Conservation (phyloP, 495 filamentous ascomycete species). For the Hypoxylon lienhwacheense region DNA sequence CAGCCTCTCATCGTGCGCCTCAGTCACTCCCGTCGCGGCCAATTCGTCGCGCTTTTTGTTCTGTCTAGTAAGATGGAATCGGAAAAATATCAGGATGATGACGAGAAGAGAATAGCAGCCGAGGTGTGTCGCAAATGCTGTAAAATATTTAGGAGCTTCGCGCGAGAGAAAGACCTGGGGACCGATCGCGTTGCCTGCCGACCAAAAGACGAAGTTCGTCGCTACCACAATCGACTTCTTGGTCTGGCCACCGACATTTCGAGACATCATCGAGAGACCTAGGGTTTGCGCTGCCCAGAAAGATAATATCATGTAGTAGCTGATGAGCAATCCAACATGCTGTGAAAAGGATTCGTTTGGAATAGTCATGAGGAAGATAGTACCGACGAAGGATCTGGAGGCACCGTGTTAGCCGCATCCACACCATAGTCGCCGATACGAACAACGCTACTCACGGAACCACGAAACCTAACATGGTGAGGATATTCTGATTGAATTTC, state of each 20-base stretch:
- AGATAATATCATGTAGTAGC: constrained; percentile 59
- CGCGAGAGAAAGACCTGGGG: constrained; percentile 57
- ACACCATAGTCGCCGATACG: constrained; percentile 27
- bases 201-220: constrained; percentile 55
- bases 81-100: constrained; percentile 48
- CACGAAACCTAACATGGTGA: constrained; percentile 65
- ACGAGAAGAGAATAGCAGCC: constrained; percentile 56
- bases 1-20: constrained; percentile 46
- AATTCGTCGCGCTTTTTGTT: constrained; percentile 53
- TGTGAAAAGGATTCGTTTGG: constrained; percentile 46
- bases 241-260: constrained; percentile 59
- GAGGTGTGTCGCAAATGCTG: constrained; percentile 58
- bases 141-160: constrained; percentile 55
- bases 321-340: constrained; percentile 56
- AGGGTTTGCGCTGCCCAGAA: constrained; percentile 62
- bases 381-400: constrained; percentile 56
- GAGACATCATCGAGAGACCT: constrained; percentile 53
- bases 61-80: constrained; percentile 50
- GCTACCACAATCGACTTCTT: constrained; percentile 55
- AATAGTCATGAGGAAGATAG: constrained; percentile 58
- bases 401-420: not conserved
- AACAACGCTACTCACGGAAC: constrained; percentile 56
- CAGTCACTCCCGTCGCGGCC: constrained; percentile 45
- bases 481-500: constrained; percentile 62
- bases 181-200: constrained; percentile 54